Percentiles rank a stretch among this genome's conserved stretches.
Evolutionary conservation across 495 filamentous ascomycete genomes (phyloP).

Genomic region (Annulohypoxylon nitens): DNA sequence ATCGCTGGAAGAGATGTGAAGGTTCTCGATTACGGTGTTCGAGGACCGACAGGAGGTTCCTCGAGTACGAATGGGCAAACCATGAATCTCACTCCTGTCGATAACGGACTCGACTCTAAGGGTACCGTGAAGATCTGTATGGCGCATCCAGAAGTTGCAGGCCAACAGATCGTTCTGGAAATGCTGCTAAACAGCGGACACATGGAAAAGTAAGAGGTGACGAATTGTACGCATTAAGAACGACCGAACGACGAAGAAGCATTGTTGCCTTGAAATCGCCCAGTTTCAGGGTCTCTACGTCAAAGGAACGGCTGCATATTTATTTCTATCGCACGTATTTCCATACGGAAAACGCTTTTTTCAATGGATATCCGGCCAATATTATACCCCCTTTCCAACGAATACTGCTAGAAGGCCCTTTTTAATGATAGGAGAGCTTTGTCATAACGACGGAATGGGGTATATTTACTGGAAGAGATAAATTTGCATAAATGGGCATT

Average conservation of each 20-base stretch:
- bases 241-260: constrained; percentile 11
- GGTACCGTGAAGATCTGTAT: constrained; percentile 91
- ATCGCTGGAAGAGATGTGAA: constrained; percentile 90
- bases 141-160: constrained; percentile 88
- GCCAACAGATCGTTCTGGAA: constrained; percentile 89
- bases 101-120: constrained; percentile 55
- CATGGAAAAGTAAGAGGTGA: constrained; percentile 70
- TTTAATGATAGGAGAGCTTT: constrained; percentile 13
- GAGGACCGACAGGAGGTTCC: constrained; percentile 62
- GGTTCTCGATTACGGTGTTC: constrained; percentile 87
- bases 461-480: background rate
- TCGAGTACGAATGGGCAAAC: constrained; percentile 42
- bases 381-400: constrained; percentile 15
- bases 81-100: constrained; percentile 34
- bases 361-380: constrained; percentile 40
- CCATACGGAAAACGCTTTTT: constrained; percentile 16
- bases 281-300: constrained; percentile 3
- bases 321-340: constrained; percentile 15
- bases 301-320: constrained; percentile 25
- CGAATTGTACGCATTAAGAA: constrained; percentile 20
- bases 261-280: background rate
- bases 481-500: background rate
- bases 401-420: background rate
- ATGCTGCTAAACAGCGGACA: constrained; percentile 95
- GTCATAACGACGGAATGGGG: constrained; percentile 16